Percentiles rank a stretch among this genome's conserved stretches.
phyloP scores from a whole-genome alignment of 2,329 filamentous ascomycete species.

The Fusarium virguliforme region DNA sequence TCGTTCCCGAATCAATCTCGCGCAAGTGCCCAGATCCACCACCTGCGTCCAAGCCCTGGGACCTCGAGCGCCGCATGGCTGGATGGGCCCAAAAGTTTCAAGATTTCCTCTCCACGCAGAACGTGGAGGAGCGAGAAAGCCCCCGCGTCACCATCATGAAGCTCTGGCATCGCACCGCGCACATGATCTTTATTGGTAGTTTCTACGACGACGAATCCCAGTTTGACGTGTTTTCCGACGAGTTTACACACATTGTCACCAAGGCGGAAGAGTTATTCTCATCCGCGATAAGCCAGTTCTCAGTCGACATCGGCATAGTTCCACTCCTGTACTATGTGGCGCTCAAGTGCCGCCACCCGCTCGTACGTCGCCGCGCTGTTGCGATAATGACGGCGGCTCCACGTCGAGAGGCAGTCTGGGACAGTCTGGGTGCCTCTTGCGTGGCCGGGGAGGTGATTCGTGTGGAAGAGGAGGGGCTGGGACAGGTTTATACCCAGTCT shows the following conservation, averaged over 20 bases:
- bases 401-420: constrained; percentile 39
- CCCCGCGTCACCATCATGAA: constrained; percentile 28
- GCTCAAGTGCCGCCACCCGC: constrained; percentile 39
- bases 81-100: constrained; percentile 30
- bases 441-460: constrained; percentile 24
- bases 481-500: not conserved
- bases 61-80: constrained; percentile 8
- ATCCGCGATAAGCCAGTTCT: constrained; percentile 17
- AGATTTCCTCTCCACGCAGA: constrained; percentile 3
- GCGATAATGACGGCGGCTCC: constrained; percentile 26
- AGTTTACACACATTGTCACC: constrained; percentile 25
- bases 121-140: constrained; percentile 4
- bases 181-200: constrained; percentile 24
- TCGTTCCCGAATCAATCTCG: constrained; percentile 27
- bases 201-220: constrained; percentile 14
- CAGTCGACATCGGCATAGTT: constrained; percentile 30
- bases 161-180: constrained; percentile 28
- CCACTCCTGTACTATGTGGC: constrained; percentile 38
- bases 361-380: constrained; percentile 29
- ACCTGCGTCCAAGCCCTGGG: not conserved
- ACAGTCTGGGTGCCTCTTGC: constrained; percentile 31
- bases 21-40: not conserved
- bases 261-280: constrained; percentile 12
- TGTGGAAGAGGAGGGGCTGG: constrained; percentile 35
- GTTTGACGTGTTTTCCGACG: constrained; percentile 21